phyloP scores from a whole-genome alignment of 495 filamentous ascomycete genomes.

The Penicillium paradoxum region DNA sequence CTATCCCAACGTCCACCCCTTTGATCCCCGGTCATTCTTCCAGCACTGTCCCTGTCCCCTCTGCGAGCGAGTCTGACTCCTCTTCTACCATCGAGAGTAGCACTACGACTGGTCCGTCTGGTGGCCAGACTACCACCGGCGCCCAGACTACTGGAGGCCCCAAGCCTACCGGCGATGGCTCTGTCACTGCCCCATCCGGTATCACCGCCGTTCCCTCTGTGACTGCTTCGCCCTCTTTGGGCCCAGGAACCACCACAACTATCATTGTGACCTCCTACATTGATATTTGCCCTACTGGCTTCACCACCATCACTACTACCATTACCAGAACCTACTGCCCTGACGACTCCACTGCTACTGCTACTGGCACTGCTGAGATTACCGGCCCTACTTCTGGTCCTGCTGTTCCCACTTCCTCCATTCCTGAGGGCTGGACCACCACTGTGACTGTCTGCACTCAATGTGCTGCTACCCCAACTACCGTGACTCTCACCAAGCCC shows the following conservation, averaged over 20 bases:
- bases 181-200: slow-evolving; percentile 8
- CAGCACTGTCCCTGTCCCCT: not conserved
- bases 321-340: slow-evolving; percentile 38
- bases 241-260: slow-evolving; percentile 29
- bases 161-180: slow-evolving; percentile 9
- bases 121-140: not conserved
- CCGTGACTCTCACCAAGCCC: slow-evolving; percentile 43
- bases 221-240: slow-evolving; percentile 36
- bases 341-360: slow-evolving; percentile 25
- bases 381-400: slow-evolving; percentile 13
- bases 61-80: not conserved
- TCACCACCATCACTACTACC: slow-evolving; percentile 41
- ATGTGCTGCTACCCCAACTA: slow-evolving; percentile 37
- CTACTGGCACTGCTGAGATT: slow-evolving; percentile 15
- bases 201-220: slow-evolving; percentile 41
- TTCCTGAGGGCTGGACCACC: slow-evolving; percentile 44
- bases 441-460: slow-evolving; percentile 46
- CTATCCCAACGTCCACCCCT: slow-evolving; percentile 3
- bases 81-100: not conserved
- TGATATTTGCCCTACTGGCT: slow-evolving; percentile 42
- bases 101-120: not conserved
- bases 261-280: slow-evolving; percentile 41
- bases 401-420: slow-evolving; percentile 16
- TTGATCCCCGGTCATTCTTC: not conserved
- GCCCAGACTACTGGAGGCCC: not conserved